Base-by-base conservation (phyloP, 1,284 basidiomycete genomes). In the Jaminaea rosea region DNA sequence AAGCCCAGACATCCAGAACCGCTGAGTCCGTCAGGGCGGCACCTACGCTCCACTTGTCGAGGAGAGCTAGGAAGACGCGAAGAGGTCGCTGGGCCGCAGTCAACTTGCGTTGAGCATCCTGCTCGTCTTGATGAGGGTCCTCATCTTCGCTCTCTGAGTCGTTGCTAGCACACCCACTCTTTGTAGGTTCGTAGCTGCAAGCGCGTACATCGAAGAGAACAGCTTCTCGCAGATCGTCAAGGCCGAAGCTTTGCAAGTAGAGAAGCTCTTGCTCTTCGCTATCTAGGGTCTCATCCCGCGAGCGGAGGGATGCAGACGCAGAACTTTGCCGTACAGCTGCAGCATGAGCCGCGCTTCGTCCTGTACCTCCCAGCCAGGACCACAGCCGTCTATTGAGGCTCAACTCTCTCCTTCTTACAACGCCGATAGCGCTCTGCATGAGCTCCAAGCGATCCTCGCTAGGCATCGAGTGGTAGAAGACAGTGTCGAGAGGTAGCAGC, bases 1-100 rank as follows among this genome's bases (percentile, higher is more conserved):
- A n/a, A 4, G 39, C 46, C 68, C 93, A 83, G 0, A 86, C 80
- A 59, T 94, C 87, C 52, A 88, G 82, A 3, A 88, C 82, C 29
- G 96, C 76, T 1, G 78, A 79, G 42, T 87, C 83, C 0, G 90
- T 92, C 24, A 98, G 75, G 0, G 82, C 80, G 17, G 82, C 82
- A 0, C 93, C 93, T 47, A 98, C 85, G 75, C 96, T 91, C 87
- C 89, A 96, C 74, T 94, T 94, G 75, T 99, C 94, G 58, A 97
- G 78, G 15, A 98, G 75, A 0, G 91, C 92, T 26, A 97, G 84
- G 73, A 96, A 93, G 44, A 97, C 87, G 75, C 92, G 92, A 80
- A 90, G 97, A 0, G 94, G 89, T 15, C 86, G 60, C 54, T 77
- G 82, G 6, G 17, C 39, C 4, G 17, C 39, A 5, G 39, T 23